These are phyloP conservation scores for Trametes villosa DNA, from an alignment of 768 basidiomycete genomes.

Conservation along the genomic window DNA sequence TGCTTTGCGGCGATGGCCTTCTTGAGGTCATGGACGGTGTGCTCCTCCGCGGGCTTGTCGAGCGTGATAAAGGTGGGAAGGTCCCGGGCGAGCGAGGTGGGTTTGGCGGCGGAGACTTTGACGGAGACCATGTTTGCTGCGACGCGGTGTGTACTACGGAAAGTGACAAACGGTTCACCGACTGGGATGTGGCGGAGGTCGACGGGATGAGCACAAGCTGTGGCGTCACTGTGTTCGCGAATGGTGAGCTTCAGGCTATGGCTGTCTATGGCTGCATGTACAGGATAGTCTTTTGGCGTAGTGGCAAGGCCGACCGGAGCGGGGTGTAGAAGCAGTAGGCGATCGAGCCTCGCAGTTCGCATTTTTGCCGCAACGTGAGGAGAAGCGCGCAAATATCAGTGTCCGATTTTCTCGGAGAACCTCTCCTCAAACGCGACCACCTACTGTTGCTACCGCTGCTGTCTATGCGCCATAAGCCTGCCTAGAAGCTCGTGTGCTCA, in stretches of 20 bases:
- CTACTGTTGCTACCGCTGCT: background rate
- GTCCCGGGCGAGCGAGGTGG: constrained; percentile 51
- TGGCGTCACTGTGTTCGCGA: too few species aligned
- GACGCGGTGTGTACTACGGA: background rate
- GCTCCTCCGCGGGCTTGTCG: constrained; percentile 46
- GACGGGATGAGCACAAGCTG: too few species aligned
- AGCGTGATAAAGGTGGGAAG: constrained; percentile 58
- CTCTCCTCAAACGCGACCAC: background rate
- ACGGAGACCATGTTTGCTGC: constrained; percentile 51
- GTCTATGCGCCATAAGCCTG: too few species aligned
- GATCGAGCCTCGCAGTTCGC: too few species aligned
- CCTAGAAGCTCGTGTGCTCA: too few species aligned
- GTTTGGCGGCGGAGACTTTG: constrained; percentile 55
- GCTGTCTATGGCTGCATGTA: too few species aligned
- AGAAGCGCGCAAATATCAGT: background rate
- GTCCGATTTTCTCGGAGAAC: background rate
- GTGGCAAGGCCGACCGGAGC: too few species aligned
- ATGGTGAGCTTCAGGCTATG: too few species aligned
- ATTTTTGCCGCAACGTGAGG: too few species aligned
- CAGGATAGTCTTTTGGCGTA: too few species aligned
- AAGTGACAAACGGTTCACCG: background rate
- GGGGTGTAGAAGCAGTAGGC: too few species aligned
- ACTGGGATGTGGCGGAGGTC: too few species aligned
- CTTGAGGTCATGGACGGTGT: constrained; percentile 75
- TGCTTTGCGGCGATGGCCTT: constrained; percentile 57